Evolutionary conservation across 345 rosid species (phyloP), one percentile per base, ranked within the genome.

Genomic region (Arabidopsis arenosa): DNA sequence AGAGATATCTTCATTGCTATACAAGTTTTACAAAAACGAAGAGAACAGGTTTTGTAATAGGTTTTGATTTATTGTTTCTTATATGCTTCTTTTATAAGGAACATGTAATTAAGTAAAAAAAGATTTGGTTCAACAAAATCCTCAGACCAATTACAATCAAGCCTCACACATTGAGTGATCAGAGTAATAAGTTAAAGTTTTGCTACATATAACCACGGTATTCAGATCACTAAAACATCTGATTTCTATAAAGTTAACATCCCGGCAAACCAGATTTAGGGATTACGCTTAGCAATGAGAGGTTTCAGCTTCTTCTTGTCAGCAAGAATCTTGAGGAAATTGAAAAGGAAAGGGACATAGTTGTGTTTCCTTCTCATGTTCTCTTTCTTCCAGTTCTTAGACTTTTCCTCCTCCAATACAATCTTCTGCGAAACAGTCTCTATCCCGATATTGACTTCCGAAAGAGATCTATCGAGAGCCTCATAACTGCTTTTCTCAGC

Each of bases 381-480:
- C 47, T 73, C 81, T 44, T 60, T 79, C 81, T 54, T 73, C 78
- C 81, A 79, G 70, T 73, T 79, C 78, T 79, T 79, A 53, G 81
- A 23, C 45, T 55, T 78, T 47, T 78, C 81, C 32, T 78, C 81
- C 54, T 78, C 81, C 74, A 72, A 15, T 3, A 78, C 81, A 78
- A 73, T 78, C 74, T 78, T 78, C 78, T 78, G 81, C 36, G 78
- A 78, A 55, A 78, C 69, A 5, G 74, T 68, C 59, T 78, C 81
- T 13, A 78, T 78, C 17, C 81, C 74, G 7, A 35, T 37, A 44
- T 78, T 78, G 21, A 78, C 70, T 53, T 78, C 78, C 1, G 81
- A 66, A 61, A 78, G 78, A n/a, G 78, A 73, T 10, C 33, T 60
- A 60, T 78, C 81, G 7, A 78, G 65, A 66, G 78, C 81, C 65